phyloP scores from a whole-genome alignment of 352 stramenopile genomes.

The Phytophthora citrophthora region DNA sequence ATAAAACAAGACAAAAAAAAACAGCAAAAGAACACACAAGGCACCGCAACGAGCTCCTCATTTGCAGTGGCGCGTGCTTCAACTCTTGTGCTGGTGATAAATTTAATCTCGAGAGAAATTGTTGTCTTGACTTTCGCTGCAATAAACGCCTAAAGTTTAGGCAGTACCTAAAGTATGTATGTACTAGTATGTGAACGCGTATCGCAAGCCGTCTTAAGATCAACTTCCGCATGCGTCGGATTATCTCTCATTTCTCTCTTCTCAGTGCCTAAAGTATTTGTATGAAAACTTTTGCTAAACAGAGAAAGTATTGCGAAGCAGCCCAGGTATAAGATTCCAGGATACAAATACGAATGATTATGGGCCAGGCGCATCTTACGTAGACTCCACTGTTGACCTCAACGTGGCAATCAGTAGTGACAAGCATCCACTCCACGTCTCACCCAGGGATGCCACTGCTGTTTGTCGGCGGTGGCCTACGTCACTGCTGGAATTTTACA shows the following conservation, averaged over 20 bases:
- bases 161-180: no score
- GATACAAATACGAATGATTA: constrained; percentile 21
- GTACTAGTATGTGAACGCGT: no score
- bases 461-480: constrained; percentile 4
- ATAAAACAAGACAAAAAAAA: constrained; percentile 33
- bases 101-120: constrained; percentile 2
- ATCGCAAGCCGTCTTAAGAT: no score
- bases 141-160: background rate
- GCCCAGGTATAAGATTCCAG: constrained; percentile 3
- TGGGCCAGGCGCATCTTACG: constrained; percentile 14
- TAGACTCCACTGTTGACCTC: constrained; percentile 20
- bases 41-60: constrained; percentile 4
- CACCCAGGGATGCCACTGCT: constrained; percentile 14
- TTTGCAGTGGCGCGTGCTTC: constrained; percentile 9
- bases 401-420: constrained; percentile 32
- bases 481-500: constrained; percentile 4
- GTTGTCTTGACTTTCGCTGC: background rate
- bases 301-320: constrained; percentile 3
- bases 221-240: no score
- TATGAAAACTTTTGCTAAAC: background rate
- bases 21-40: constrained; percentile 32
- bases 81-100: constrained; percentile 13
- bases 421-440: background rate
- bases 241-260: no score
- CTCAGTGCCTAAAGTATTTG: no score